Base-by-base conservation (phyloP, 2,329 filamentous ascomycete genomes). In the Drechslerella dactyloides region DNA sequence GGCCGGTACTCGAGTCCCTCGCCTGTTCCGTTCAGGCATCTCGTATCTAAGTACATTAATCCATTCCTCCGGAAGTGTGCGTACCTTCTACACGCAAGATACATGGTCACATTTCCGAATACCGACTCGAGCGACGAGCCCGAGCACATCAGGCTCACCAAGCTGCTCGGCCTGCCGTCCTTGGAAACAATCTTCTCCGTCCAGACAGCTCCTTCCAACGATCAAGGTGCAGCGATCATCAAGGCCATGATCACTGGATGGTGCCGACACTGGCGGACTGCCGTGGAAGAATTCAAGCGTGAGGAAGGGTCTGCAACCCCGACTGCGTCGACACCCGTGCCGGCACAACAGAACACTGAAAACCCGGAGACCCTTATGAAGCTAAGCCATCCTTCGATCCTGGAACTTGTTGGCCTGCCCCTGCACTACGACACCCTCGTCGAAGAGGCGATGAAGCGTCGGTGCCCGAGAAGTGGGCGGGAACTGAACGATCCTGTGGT, bases 361-460 rank as follows among this genome's bases (percentile, higher is more conserved):
- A 52, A 73, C 15, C 19, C 57, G 4, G 60, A 65, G 17, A 58
- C 15, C 15, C 21, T 54, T 19, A 53, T 46, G 42, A 61, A 54
- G 21, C 50, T 65, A 10, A 73, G 69, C 88, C 94, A 99, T 78
- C 96, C 94, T 0, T 89, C 87, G 52, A 96, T 99, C 74, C 96
- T 94, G 77, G 94, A 99, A 79, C 85, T 99, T 23, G 88, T 99
- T 11, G 94, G 94, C 0, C 82, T 99, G 54, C 94, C 94, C 0
- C 90, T 90, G 80, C 92, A 93, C 77, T 99, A 92, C 78, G 94
- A 97, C 79, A 89, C 87, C 1, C 83, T 99, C 40, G 96, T 96
- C 68, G 93, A 97, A 77, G 93, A 96, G 80, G 91, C 91, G 24
- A 93, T 94, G 75, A 88, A 87, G 74, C 84, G 89, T 58, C 87